Conservation (phyloP, 208 protist genomes). For the Trypanosoma avium region DNA sequence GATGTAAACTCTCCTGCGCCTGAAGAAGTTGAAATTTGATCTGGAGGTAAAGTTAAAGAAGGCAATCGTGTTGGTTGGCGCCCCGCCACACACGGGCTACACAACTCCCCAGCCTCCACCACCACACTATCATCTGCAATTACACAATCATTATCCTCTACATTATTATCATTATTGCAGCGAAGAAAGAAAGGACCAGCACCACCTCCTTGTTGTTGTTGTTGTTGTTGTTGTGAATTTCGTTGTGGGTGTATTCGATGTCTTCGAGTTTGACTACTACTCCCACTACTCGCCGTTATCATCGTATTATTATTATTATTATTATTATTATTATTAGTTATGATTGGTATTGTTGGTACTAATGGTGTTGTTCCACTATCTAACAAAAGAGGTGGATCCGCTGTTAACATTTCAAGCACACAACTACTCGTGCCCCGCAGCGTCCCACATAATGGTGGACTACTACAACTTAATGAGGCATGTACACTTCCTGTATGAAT, state of each 20-base stretch:
- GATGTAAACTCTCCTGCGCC: background rate
- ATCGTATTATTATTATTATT: too few relatives aligned
- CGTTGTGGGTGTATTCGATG: background rate
- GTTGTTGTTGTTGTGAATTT: background rate
- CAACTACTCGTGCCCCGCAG: background rate
- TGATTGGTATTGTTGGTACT: background rate
- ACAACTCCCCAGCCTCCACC: background rate
- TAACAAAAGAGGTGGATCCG: constrained; percentile 9
- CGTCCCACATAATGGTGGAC: background rate
- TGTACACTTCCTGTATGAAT: background rate
- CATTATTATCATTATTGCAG: background rate
- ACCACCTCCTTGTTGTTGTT: background rate
- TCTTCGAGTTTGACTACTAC: background rate
- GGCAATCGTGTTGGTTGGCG: background rate
- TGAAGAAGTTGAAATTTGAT: background rate
- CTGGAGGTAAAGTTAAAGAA: background rate
- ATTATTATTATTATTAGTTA: too few relatives aligned
- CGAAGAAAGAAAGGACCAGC: background rate
- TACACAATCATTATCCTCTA: too few relatives aligned
- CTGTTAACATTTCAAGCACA: constrained; percentile 15
- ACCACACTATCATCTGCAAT: constrained; percentile 17
- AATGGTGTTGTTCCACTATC: background rate
- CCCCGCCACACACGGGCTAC: too few relatives aligned
- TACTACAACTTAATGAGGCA: background rate
- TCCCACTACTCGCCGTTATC: too few relatives aligned